phyloP scores from a whole-genome alignment of 2,329 filamentous ascomycete genomes.

The Colletotrichum orbiculare region DNA sequence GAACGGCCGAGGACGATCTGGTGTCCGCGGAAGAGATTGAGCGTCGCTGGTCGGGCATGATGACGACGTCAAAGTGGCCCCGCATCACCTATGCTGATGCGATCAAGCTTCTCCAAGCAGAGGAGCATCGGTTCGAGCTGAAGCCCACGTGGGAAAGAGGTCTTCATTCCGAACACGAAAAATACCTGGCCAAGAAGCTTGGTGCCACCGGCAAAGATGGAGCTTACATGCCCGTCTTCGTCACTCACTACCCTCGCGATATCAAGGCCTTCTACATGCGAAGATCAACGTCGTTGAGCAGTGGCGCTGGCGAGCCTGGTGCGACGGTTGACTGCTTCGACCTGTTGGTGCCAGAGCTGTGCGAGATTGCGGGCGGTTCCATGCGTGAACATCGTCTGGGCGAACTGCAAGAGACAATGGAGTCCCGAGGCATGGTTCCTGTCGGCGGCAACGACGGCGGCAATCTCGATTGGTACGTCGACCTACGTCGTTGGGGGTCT shows the following conservation, averaged over 20 bases:
- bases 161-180: constrained; percentile 93
- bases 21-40: constrained; percentile 64
- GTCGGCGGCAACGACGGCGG: constrained; percentile 39
- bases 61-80: constrained; percentile 70
- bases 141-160: constrained; percentile 77
- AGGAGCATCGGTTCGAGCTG: constrained; percentile 73
- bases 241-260: constrained; percentile 89
- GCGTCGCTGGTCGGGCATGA: constrained; percentile 78
- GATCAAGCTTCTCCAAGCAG: constrained; percentile 73
- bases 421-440: constrained; percentile 68
- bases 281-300: constrained; percentile 43
- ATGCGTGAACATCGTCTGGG: constrained; percentile 85
- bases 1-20: constrained; percentile 47
- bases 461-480: constrained; percentile 83
- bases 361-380: constrained; percentile 89
- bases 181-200: constrained; percentile 78
- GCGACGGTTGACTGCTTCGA: constrained; percentile 90
- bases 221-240: constrained; percentile 78
- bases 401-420: constrained; percentile 77
- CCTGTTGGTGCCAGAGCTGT: constrained; percentile 84
- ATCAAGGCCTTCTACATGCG: constrained; percentile 89
- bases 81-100: constrained; percentile 86
- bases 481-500: constrained; percentile 89
- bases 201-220: constrained; percentile 60
- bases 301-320: constrained; percentile 37